Base-by-base conservation (phyloP, 106 monocot species). In the Vanilla planifolia region DNA sequence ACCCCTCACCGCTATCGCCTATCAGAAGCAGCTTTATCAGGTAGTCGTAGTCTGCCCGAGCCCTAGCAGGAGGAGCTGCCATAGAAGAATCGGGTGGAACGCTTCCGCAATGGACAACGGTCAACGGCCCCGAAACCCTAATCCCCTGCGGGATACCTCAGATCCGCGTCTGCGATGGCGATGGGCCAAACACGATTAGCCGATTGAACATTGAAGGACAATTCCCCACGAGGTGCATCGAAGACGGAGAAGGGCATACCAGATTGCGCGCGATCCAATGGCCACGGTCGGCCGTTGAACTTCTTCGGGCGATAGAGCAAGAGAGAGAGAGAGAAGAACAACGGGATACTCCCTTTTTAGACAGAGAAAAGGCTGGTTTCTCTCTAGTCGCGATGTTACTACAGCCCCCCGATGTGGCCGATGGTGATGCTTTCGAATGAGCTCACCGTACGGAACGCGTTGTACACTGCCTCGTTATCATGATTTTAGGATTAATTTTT, bases 1-100 rank as follows among this genome's bases (percentile, higher is more conserved):
- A 73, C 36, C 64, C 11, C 80, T 65, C 48, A 75, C 80, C 80
- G 62, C 80, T 80, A 59, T 80, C 80, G 47, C 80, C 80, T 16
- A 75, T 75, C 29, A 80, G 66, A 51, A 80, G 80, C 22, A 80
- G 75, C 63, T 75, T 80, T 22, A 80, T 71, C 51, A 80, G 71
- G 63, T 80, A 80, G 43, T 80, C 80, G 58, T 79, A 79, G 45
- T 79, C 79, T 46, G 79, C 73, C 64, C 79, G 60, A 33, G 75
- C 74, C 58, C 75, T 75, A 59, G 51, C 71, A 62, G 80, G 75
- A 40, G 70, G 66, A 47, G 75, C 66, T 44, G 80, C 80, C 75
- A 80, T 79, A 46, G 44, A 62, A 48, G 40, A 39, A 67, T 53
- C 30, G 15, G 16, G 15, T 2, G 28, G 4, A 53, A 0, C 23